Base-by-base conservation (phyloP, 306 rosid genomes). In the Albizia julibrissin region DNA sequence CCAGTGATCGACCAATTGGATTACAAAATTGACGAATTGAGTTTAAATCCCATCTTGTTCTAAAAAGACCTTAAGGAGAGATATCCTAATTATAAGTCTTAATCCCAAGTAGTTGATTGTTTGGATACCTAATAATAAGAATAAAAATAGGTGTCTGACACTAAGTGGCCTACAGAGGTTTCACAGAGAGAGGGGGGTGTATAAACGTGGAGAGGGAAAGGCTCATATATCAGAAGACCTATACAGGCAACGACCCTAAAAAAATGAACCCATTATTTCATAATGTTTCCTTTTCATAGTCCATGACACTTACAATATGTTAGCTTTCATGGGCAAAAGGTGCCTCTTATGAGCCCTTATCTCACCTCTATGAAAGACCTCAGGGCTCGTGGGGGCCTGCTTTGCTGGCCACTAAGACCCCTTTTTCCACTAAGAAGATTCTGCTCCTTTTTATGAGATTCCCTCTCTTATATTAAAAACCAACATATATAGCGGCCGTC, bases 391-490 rank as follows among this genome's bases (percentile, higher is more conserved):
- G 86, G 92, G 92, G 91, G 82, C 86, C 90, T 83, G 90, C 81
- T 77, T 78, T 90, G 97, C 85, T 85, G 85, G 87, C 91, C 96
- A 94, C 98, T 89, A 89, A 85, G 86, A 76, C 79, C 73, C n/a
- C 77, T 80, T 79, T 61, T 66, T 79, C 91, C 88, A 86, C 91
- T 86, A 26, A 83, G 6, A n/a, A 64, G 16, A 78, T 86, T 77
- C 62, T 84, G 81, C 89, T 42, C 85, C 94, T 91, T 91, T 90
- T 86, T 56, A 83, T 67, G 91, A 88, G 90, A 91, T 92, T 94
- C 94, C 88, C 80, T 52, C 26, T 26, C 85, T n/a, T n/a, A 74
- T 64, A 64, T 64, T 71, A 71, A 67, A n/a, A 82, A 92, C 81
- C 89, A 86, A 85, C 87, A n/a, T n/a, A n/a, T n/a, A 85, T 62